Base-by-base conservation (phyloP, 805 yeast species). In the Metschnikowia colocasiae region DNA sequence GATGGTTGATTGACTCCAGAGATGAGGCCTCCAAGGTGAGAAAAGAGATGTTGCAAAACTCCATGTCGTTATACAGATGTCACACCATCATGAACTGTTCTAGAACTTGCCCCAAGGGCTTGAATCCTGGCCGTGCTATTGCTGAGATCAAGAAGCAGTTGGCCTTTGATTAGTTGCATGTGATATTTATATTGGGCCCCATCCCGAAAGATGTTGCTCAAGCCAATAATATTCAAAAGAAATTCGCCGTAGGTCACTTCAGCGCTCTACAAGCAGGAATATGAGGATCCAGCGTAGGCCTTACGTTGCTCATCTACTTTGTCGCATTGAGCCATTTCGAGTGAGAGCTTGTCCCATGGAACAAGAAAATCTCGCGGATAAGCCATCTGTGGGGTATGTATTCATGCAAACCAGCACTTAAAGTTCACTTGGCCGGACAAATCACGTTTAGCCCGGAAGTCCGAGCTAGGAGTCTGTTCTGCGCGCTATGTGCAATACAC, bases 11-110 rank as follows among this genome's bases (percentile, higher is more conserved):
- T 52, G 99, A 94, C 72, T 85, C 96, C 36, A 85, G 99, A 77
- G 99, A 94, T 73, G 85, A 89, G 70, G 97, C 97, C 46, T 77
- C 88, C 37, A 74, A 70, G 52, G 61, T 76, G 58, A 89, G 99
- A 79, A 87, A 82, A 67, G 87, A 82, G 63, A 84, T 86, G 88
- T 79, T 94, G 64, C 92, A 94, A 73, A 94, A 94, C 81, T 83
- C 96, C 49, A 94, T 94, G 98, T 85, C 96, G 48, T 75, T 94
- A 62, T 94, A 94, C 82, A 85, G 99, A 79, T 94, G 99, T 73
- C 99, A 92, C 78, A 94, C 99, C 50, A 94, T 94, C 65, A 87
- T 94, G 97, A 94, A 94, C 82, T 94, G 99, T 82, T 81, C 99
- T 45, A 85, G 81, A 67, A 94, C 99, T 48, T 94, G 99, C 78